A percentile compares a stretch with the other conserved stretches of the same genome.
Evolutionary conservation across 257 asterid species (phyloP).

Genomic region (Primulina eburnea): DNA sequence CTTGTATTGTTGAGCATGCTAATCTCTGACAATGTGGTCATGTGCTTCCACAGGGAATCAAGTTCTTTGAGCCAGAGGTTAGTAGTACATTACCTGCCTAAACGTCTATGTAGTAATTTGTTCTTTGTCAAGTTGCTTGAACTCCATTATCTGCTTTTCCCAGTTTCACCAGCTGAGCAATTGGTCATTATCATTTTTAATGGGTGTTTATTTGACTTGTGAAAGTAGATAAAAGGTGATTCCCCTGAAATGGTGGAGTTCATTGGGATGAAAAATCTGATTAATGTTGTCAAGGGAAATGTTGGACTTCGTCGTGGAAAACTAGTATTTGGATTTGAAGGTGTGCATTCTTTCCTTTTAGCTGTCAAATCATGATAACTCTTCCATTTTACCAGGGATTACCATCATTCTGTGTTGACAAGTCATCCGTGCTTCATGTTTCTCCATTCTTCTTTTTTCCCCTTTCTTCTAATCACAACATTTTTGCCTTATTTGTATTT

Average conservation of each 20-base stretch:
- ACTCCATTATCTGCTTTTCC: constrained; percentile 12
- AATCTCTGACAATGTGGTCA: constrained; percentile 1
- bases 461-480: background rate
- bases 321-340: constrained; percentile 77
- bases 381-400: background rate
- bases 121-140: constrained; percentile 20
- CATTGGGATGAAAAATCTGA: constrained; percentile 81
- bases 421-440: background rate
- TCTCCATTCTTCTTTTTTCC: constrained; percentile 2
- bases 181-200: constrained; percentile 17
- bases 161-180: constrained; percentile 16
- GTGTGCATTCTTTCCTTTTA: constrained; percentile 34
- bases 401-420: background rate
- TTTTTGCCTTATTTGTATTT: constrained; percentile 2
- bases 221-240: constrained; percentile 81
- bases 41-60: constrained; percentile 72
- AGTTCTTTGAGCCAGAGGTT: constrained; percentile 98
- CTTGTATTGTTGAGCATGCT: constrained; percentile 14
- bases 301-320: constrained; percentile 76
- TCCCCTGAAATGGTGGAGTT: constrained; percentile 98
- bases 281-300: constrained; percentile 63
- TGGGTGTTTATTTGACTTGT: constrained; percentile 31
- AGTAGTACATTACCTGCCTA: constrained; percentile 32
- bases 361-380: constrained; percentile 4
- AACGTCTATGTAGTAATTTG: constrained; percentile 23